Conservation (phyloP, 2,329 filamentous ascomycete species). For the Microsporum ferrugineum region DNA sequence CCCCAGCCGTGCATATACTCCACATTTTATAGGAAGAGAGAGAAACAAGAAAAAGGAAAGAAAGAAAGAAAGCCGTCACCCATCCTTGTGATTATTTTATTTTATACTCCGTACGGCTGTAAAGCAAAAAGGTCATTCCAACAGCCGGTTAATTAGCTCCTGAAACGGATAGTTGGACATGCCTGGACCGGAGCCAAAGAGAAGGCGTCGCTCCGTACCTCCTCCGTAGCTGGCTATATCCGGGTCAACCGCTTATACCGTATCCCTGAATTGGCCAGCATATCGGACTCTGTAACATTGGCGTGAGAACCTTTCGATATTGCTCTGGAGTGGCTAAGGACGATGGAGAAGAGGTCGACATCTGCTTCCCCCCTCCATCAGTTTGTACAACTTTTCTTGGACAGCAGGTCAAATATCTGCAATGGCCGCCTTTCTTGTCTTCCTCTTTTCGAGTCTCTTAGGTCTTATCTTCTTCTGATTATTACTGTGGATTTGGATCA, state of each 20-base stretch:
- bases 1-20: too few species aligned
- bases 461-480: too few species aligned
- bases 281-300: neutral
- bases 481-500: neutral
- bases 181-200: neutral
- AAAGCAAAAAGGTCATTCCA: neutral
- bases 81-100: too few species aligned
- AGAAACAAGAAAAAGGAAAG: too few species aligned
- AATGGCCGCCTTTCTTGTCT: neutral
- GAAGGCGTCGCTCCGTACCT: neutral
- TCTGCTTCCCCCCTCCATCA: neutral
- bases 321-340: too few species aligned
- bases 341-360: too few species aligned
- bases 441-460: neutral
- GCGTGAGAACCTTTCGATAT: neutral
- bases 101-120: neutral
- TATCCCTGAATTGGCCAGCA: neutral
- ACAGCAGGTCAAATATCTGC: neutral
- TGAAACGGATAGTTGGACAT: neutral
- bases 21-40: too few species aligned
- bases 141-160: neutral
- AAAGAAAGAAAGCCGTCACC: too few species aligned
- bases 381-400: neutral
- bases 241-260: neutral
- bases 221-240: neutral